These are phyloP conservation scores for Lecanicillium sp. DNA, from an alignment of 2,329 filamentous ascomycete species.

Conservation along the genomic window DNA sequence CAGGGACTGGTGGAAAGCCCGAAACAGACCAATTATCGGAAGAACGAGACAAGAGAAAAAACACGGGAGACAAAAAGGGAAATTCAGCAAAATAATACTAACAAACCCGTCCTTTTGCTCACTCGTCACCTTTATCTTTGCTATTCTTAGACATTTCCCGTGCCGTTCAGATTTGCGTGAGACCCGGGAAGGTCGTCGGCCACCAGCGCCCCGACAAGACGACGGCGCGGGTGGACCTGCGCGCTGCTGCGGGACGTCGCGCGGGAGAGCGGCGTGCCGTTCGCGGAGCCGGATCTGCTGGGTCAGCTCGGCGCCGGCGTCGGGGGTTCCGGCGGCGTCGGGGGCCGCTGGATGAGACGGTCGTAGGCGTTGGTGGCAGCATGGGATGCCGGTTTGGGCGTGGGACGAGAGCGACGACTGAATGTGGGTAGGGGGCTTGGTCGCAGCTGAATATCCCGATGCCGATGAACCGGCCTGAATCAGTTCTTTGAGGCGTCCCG, in stretches of 20 bases:
- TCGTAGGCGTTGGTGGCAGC: constrained; percentile 12
- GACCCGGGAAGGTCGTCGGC: no score
- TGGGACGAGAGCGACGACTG: constrained; percentile 12
- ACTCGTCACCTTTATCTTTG: no score
- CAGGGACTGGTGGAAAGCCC: no score
- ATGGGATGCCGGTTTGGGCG: constrained; percentile 12
- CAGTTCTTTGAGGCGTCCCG: constrained; percentile 1
- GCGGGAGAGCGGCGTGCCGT: constrained; percentile 20
- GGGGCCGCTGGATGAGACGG: constrained; percentile 9
- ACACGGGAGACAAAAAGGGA: no score
- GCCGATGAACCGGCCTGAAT: constrained; percentile 16
- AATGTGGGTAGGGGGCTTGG: constrained; percentile 6
- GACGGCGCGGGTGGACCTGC: constrained; percentile 24
- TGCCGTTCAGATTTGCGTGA: no score
- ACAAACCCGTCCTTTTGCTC: no score
- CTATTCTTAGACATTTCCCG: no score
- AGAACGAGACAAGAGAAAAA: no score
- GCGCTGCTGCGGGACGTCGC: constrained; percentile 30
- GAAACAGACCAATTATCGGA: no score
- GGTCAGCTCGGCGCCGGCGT: constrained; percentile 9
- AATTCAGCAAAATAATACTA: no score
- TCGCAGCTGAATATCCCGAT: constrained; percentile 13
- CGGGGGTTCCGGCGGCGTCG: not conserved
- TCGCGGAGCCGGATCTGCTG: constrained; percentile 6
- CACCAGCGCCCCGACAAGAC: constrained; percentile 20